Percentiles rank a stretch among this genome's conserved stretches.
These are phyloP conservation scores for Aspergillus brunneoviolaceus DNA, from an alignment of 2,329 filamentous ascomycete species.

Conservation along the genomic window DNA sequence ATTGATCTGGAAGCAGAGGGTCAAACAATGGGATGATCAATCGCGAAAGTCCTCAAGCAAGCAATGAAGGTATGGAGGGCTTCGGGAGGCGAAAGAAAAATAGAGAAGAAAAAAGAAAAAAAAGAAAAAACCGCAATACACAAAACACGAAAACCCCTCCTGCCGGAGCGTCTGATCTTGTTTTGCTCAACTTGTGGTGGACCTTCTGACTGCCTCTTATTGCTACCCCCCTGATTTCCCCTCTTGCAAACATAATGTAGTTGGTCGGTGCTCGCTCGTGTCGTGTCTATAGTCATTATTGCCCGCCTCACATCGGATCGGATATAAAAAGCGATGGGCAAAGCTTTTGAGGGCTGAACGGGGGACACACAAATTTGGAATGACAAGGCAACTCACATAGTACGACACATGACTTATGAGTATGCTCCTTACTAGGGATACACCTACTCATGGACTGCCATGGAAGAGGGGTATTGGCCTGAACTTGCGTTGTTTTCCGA, in stretches of 20 bases:
- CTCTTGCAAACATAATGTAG: background rate
- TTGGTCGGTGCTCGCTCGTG: constrained; percentile 5
- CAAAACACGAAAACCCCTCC: background rate
- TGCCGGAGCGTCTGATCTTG: constrained; percentile 6
- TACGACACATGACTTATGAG: too few relatives aligned
- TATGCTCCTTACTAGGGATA: too few relatives aligned
- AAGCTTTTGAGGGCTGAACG: too few relatives aligned
- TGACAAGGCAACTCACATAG: too few relatives aligned
- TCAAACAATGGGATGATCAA: background rate
- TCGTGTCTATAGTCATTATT: constrained; percentile 2
- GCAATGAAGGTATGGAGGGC: background rate
- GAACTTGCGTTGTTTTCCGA: too few relatives aligned
- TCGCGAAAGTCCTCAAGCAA: background rate
- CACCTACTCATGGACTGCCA: background rate
- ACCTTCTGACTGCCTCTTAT: background rate
- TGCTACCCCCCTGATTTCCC: background rate
- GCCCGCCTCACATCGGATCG: constrained; percentile 8
- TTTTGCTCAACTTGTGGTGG: constrained; percentile 3
- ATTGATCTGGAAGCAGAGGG: background rate
- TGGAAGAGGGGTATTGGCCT: background rate
- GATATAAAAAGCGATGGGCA: background rate
- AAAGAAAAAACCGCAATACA: background rate
- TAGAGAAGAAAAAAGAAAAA: background rate
- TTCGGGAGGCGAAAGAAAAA: background rate
- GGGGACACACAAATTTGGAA: too few relatives aligned